Conservation (phyloP, 257 asterid species). For the Jacaranda copaia region DNA sequence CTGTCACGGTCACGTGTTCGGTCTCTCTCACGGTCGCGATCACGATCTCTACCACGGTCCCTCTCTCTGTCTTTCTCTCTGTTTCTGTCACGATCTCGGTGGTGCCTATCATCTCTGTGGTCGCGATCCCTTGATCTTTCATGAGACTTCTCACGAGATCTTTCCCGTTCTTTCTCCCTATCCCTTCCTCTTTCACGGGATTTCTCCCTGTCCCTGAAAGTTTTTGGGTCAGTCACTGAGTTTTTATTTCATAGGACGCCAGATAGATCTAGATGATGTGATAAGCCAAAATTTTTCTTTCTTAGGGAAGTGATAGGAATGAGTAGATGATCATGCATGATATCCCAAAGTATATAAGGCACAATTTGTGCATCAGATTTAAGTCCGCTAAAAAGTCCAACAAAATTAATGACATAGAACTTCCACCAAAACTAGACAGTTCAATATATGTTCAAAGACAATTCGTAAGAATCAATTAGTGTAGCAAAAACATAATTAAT, state of each 20-base stretch:
- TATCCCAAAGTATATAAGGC: not conserved
- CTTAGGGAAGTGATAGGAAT: not conserved
- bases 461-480: not conserved
- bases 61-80: slow-evolving; percentile 71
- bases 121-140: slow-evolving; percentile 88
- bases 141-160: slow-evolving; percentile 79
- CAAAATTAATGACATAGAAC: not conserved
- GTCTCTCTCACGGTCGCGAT: slow-evolving; percentile 63
- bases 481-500: not conserved
- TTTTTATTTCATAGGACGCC: not conserved
- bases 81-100: slow-evolving; percentile 84
- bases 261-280: not conserved
- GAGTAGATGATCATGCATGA: not conserved
- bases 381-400: not conserved
- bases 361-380: not conserved
- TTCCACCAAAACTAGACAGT: not conserved
- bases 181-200: slow-evolving; percentile 84
- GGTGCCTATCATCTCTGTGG: slow-evolving; percentile 84
- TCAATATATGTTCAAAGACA: not conserved
- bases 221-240: slow-evolving; percentile 22
- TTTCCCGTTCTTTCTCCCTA: slow-evolving; percentile 71
- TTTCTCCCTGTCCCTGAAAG: slow-evolving; percentile 79
- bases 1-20: slow-evolving; percentile 67
- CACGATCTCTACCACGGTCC: slow-evolving; percentile 68
- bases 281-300: not conserved